A percentile compares a stretch with the other conserved stretches of the same genome.
Conservation (phyloP, 345 rosid genomes). For the Eucalyptus pauciflora region DNA sequence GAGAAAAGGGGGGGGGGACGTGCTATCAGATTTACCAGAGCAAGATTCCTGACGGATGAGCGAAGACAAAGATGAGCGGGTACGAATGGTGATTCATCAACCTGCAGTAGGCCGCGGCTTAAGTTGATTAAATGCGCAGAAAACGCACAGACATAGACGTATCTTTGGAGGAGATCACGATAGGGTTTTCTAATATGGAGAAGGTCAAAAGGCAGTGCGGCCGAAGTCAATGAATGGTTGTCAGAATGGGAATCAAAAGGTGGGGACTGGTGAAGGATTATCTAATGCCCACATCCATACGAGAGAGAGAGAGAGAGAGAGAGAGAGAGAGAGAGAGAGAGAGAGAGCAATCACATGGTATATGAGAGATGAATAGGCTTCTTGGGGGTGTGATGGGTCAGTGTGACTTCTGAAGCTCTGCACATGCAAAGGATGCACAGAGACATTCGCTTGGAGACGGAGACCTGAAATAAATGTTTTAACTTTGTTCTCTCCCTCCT, state of each 20-base stretch:
- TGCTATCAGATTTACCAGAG: neutral
- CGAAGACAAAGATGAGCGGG: neutral
- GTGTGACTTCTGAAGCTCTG: neutral
- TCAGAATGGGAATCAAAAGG: neutral
- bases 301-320: neutral
- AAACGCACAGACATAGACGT: neutral
- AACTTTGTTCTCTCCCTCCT: neutral
- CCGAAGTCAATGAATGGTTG: neutral
- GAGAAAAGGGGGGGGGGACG: neutral
- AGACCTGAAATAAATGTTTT: neutral
- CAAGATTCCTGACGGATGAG: neutral
- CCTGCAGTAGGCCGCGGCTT: neutral
- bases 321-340: neutral
- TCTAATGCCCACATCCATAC: neutral
- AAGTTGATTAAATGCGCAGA: neutral
- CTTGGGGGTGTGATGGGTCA: neutral
- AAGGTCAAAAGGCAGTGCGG: neutral
- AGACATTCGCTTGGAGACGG: neutral
- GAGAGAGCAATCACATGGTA: neutral
- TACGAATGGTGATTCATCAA: neutral
- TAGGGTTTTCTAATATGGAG: neutral
- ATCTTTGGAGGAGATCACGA: neutral
- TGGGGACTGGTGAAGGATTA: neutral
- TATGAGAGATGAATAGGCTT: neutral
- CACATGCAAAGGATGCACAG: neutral